Percentiles rank a stretch among this genome's conserved stretches.
Conservation (phyloP, 2,329 filamentous ascomycete species). For the Drechslerella coelobrocha region DNA sequence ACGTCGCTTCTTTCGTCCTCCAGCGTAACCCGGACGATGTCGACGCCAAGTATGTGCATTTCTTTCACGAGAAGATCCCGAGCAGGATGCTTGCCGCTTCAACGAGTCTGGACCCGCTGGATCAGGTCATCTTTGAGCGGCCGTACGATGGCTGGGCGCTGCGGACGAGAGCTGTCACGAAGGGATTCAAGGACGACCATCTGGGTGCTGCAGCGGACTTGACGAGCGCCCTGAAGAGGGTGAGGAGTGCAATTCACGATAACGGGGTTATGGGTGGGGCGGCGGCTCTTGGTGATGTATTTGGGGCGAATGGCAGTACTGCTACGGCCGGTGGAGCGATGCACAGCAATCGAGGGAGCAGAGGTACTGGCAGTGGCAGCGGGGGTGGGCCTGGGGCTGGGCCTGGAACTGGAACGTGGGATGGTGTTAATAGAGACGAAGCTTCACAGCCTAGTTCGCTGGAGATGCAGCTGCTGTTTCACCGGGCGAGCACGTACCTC, state of each 20-base stretch:
- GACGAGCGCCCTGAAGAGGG: constrained; percentile 68
- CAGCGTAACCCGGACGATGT: constrained; percentile 71
- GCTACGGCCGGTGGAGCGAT: constrained; percentile 8
- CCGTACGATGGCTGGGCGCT: constrained; percentile 71
- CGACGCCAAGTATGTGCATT: constrained; percentile 87
- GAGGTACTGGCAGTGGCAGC: constrained; percentile 56
- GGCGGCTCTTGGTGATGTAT: constrained; percentile 60
- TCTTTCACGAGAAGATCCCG: constrained; percentile 89
- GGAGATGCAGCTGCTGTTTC: constrained; percentile 76
- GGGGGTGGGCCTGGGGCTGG: constrained; percentile 36
- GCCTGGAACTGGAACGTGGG: constrained; percentile 23
- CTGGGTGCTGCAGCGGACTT: constrained; percentile 74
- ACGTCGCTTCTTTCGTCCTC: constrained; percentile 75
- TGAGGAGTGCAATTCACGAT: constrained; percentile 63
- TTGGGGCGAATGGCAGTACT: constrained; percentile 21
- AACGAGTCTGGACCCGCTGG: constrained; percentile 71
- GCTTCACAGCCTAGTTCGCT: constrained; percentile 76
- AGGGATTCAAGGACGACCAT: constrained; percentile 76
- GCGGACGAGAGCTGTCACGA: constrained; percentile 76
- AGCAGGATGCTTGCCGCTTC: constrained; percentile 74
- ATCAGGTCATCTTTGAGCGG: constrained; percentile 70
- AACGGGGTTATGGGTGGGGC: constrained; percentile 62
- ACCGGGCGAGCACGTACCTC: constrained; percentile 75
- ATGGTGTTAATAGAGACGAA: constrained; percentile 60
- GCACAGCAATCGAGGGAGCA: constrained; percentile 35